These are phyloP conservation scores for Aspergillus phoenicis DNA, from an alignment of 2,329 filamentous ascomycete species.

Conservation along the genomic window DNA sequence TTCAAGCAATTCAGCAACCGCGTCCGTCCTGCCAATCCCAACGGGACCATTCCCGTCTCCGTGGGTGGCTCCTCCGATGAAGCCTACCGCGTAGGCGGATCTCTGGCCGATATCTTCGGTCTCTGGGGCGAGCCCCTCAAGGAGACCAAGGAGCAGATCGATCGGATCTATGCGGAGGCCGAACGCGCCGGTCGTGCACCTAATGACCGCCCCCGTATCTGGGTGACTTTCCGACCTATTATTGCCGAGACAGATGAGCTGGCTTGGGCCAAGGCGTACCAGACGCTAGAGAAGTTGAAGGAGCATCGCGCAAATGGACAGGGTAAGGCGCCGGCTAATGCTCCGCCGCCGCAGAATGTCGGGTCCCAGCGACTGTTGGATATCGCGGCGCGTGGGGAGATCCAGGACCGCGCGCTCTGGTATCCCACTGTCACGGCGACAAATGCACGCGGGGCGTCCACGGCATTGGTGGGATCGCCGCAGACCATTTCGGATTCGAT, in stretches of 20 bases:
- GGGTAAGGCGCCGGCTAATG: constrained; percentile 33
- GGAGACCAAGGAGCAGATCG: constrained; percentile 65
- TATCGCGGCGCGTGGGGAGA: constrained; percentile 56
- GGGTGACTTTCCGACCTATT: constrained; percentile 67
- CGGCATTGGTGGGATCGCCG: constrained; percentile 59
- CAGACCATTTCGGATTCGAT: constrained; percentile 58
- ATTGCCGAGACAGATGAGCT: constrained; percentile 63
- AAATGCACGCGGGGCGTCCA: constrained; percentile 61
- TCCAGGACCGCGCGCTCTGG: constrained; percentile 65
- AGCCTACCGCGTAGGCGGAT: constrained; percentile 62
- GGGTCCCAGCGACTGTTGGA: constrained; percentile 62
- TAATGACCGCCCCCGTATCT: constrained; percentile 59
- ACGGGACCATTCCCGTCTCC: constrained; percentile 59
- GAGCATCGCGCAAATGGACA: constrained; percentile 43
- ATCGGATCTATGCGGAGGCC: constrained; percentile 61
- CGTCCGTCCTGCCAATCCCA: constrained; percentile 56
- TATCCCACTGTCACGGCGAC: constrained; percentile 65
- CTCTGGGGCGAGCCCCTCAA: constrained; percentile 67
- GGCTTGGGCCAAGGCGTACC: constrained; percentile 63
- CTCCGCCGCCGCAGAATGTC: constrained; percentile 57
- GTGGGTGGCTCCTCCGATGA: constrained; percentile 63
- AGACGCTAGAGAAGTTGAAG: constrained; percentile 57
- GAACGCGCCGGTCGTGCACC: constrained; percentile 59
- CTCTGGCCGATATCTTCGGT: constrained; percentile 63
- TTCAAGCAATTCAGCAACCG: constrained; percentile 61